Evolutionary conservation across 805 yeast genomes (phyloP).

Genomic region (Candida railenensis): DNA sequence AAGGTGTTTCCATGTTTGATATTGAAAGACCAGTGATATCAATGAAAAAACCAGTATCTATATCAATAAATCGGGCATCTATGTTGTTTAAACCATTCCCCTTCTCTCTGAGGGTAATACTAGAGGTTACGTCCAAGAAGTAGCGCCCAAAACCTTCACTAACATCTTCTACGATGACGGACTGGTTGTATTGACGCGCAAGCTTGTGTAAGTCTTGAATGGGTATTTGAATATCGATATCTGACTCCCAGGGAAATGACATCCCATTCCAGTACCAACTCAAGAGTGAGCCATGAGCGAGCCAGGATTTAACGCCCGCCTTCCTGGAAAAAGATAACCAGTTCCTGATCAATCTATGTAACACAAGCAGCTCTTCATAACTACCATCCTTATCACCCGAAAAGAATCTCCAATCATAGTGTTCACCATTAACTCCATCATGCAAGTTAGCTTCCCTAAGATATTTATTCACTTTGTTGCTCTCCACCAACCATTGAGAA

Average conservation of each 20-base stretch:
- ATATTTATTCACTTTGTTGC: slow-evolving; percentile 18
- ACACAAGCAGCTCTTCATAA: slow-evolving; percentile 35
- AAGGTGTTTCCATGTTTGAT: slow-evolving; percentile 27
- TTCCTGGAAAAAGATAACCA: slow-evolving; percentile 50
- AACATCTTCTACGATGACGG: slow-evolving; percentile 47
- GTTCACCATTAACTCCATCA: slow-evolving; percentile 32
- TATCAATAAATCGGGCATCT: slow-evolving; percentile 70
- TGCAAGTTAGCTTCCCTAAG: slow-evolving; percentile 7
- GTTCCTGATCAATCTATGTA: slow-evolving; percentile 52
- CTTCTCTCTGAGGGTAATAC: slow-evolving; percentile 51
- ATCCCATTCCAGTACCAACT: slow-evolving; percentile 66
- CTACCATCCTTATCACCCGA: slow-evolving; percentile 39
- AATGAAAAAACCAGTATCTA: slow-evolving; percentile 65
- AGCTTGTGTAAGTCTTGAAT: slow-evolving; percentile 43
- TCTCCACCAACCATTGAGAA: slow-evolving; percentile 24
- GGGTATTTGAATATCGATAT: slow-evolving; percentile 63
- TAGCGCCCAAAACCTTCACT: slow-evolving; percentile 55
- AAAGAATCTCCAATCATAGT: slow-evolving; percentile 62
- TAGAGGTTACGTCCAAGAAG: slow-evolving; percentile 47
- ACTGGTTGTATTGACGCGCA: slow-evolving; percentile 48
- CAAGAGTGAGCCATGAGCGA: slow-evolving; percentile 62
- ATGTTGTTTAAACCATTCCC: slow-evolving; percentile 64
- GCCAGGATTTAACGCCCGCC: slow-evolving; percentile 52
- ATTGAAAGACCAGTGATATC: slow-evolving; percentile 67
- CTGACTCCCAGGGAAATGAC: slow-evolving; percentile 67